phyloP scores from a whole-genome alignment of 2,329 filamentous ascomycete species.

The Curvularia spicifera region DNA sequence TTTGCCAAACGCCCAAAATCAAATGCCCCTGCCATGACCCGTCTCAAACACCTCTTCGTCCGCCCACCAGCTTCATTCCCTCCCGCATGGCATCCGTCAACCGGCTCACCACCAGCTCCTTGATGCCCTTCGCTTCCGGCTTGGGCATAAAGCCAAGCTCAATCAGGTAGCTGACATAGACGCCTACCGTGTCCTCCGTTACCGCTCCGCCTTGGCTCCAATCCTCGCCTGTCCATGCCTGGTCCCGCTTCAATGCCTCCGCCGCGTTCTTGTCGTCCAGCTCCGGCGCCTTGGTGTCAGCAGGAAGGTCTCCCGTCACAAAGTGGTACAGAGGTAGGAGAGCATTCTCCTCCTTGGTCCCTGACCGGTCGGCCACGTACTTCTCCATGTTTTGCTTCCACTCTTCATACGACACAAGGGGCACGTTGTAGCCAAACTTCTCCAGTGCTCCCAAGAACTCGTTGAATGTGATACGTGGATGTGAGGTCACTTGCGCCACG shows the following conservation, averaged over 20 bases:
- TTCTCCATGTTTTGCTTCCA: slow-evolving; percentile 73
- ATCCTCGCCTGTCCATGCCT: slow-evolving; percentile 64
- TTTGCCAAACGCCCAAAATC: slow-evolving; percentile 1
- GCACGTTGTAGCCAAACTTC: slow-evolving; percentile 74
- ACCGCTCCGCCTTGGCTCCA: slow-evolving; percentile 64
- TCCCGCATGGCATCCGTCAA: slow-evolving; percentile 45
- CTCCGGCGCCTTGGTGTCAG: slow-evolving; percentile 73
- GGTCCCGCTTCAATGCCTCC: slow-evolving; percentile 68
- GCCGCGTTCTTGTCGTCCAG: slow-evolving; percentile 75
- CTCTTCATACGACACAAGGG: slow-evolving; percentile 68
- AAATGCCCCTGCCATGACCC: background rate
- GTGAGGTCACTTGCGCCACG: slow-evolving; percentile 79
- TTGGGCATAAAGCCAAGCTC: slow-evolving; percentile 66
- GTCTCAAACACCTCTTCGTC: slow-evolving; percentile 36
- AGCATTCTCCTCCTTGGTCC: slow-evolving; percentile 71
- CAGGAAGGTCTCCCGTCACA: slow-evolving; percentile 72
- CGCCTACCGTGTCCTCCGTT: slow-evolving; percentile 63
- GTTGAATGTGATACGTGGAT: slow-evolving; percentile 79
- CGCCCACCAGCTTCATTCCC: slow-evolving; percentile 44
- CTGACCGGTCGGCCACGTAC: slow-evolving; percentile 65
- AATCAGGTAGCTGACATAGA: slow-evolving; percentile 69
- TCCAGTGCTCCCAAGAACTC: slow-evolving; percentile 75
- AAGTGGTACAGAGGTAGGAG: slow-evolving; percentile 75
- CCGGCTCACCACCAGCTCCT: slow-evolving; percentile 35
- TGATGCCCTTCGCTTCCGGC: slow-evolving; percentile 37